Base-by-base conservation (phyloP, 352 stramenopile genomes). In the Phytophthora palmivora region DNA sequence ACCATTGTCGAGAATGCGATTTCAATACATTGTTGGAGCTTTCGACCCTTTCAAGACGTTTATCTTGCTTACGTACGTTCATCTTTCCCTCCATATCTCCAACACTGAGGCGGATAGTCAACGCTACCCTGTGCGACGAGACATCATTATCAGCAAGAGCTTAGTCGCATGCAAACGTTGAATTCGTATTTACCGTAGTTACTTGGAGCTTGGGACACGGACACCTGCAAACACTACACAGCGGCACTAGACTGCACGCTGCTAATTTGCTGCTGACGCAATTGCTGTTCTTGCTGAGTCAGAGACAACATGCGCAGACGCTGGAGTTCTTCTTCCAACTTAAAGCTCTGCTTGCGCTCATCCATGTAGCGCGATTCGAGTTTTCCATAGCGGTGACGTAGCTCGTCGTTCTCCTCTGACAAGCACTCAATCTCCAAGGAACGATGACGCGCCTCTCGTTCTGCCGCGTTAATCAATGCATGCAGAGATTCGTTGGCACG, bases 321-420 rank as follows among this genome's bases (percentile, higher is more conserved):
- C 56, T 88, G 67, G 21, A 89, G 60, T 41, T 92, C 79, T 19
- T 92, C 77, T 50, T 92, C 79, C 9, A 92, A 62, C 6, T 80
- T 62, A 38, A 83, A 79, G 49, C 73, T 76, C 18, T 79, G 65
- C 38, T 89, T 88, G 43, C 78, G 77, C 62, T 92, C 79, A 37
- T 90, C 79, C 19, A 88, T 79, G 67, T 90, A 91, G 42, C 81
- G 79, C 6, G 67, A 61, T 45, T 94, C 82, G 22, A 94, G 70
- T 39, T 79, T 63, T n/a, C 62, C 72, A 43, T 70, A 90, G 6
- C 79, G 82, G 38, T 83, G 78, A 9, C 79, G 71, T n/a, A 92
- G 66, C 43, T 87, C 77, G 45, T 91, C 80, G 61, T 92, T 94
- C 53, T 94, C 85, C 59, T 92, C 82, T 33, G 76, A 86, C 28